Percentiles rank a stretch among this genome's conserved stretches.
Conservation (phyloP, 371 early-diverging fungal genomes). For the Mucor lusitanicus region DNA sequence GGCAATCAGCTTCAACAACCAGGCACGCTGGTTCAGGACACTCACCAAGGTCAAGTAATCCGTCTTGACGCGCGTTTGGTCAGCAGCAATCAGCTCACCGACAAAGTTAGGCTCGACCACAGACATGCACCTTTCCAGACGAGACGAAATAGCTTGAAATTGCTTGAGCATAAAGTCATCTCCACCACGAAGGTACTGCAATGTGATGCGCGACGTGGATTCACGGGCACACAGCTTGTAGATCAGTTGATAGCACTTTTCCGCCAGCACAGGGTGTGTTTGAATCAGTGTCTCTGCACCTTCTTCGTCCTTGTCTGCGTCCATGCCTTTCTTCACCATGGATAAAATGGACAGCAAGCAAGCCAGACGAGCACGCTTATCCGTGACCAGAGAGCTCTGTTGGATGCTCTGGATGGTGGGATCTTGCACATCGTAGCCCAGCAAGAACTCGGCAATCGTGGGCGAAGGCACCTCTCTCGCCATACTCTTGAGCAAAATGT, state of each 20-base stretch:
- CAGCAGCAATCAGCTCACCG: conserved; percentile 13
- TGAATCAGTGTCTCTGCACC: conserved; percentile 16
- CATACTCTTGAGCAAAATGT: conserved; percentile 66
- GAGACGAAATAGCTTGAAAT: conserved; percentile 43
- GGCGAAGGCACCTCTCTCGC: conserved; percentile 46
- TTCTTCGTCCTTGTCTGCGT: conserved; percentile 14
- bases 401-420: conserved; percentile 25
- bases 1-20: conserved; percentile 82
- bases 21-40: conserved; percentile 79
- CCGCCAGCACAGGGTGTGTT: conserved; percentile 77
- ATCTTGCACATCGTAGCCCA: conserved; percentile 69
- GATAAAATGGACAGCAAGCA: conserved; percentile 73
- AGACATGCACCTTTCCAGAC: conserved; percentile 13
- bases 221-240: conserved; percentile 72
- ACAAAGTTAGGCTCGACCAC: conserved; percentile 16
- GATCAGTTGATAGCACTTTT: conserved; percentile 81
- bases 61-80: conserved; percentile 26
- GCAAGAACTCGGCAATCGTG: conserved; percentile 81
- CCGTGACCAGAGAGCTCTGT: conserved; percentile 13
- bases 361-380: conserved; percentile 29
- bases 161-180: conserved; percentile 72
- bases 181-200: conserved; percentile 74
- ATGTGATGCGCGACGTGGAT: conserved; percentile 66
- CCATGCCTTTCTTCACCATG: conserved; percentile 34
- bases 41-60: conserved; percentile 55